Percentiles rank a stretch among this genome's conserved stretches.
These are phyloP conservation scores for Pochonia chlamydosporia DNA, from an alignment of 2,329 filamentous ascomycete species.

Conservation along the genomic window DNA sequence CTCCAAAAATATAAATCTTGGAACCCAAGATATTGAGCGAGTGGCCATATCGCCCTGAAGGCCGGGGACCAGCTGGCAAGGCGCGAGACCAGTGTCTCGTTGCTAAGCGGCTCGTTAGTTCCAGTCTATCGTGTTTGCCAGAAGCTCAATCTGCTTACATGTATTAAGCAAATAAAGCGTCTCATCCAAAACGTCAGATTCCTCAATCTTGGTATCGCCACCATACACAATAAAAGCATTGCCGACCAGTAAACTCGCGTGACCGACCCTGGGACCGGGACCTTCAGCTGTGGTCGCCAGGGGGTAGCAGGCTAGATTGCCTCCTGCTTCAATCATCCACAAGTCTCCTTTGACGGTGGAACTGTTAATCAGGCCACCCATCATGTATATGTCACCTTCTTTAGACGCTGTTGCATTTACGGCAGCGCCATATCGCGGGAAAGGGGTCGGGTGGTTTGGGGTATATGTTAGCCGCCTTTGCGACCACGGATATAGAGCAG, in stretches of 20 bases:
- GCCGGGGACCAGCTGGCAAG: slow-evolving; percentile 77
- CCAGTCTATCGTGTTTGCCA: neutral
- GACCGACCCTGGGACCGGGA: slow-evolving; percentile 88
- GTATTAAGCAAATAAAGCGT: slow-evolving; percentile 96
- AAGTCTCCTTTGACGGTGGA: slow-evolving; percentile 94
- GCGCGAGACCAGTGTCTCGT: slow-evolving; percentile 97
- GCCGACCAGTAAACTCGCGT: slow-evolving; percentile 88
- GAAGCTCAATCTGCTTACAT: slow-evolving; percentile 55
- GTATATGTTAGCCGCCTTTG: slow-evolving; percentile 84
- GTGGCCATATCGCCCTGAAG: slow-evolving; percentile 89
- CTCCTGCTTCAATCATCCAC: slow-evolving; percentile 93
- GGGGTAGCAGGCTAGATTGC: slow-evolving; percentile 84
- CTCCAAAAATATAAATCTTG: slow-evolving; percentile 95
- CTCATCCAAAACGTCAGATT: slow-evolving; percentile 85
- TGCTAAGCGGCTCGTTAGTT: slow-evolving; percentile 46
- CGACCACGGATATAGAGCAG: slow-evolving; percentile 92
- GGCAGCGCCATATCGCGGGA: slow-evolving; percentile 93
- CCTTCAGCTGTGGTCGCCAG: slow-evolving; percentile 89
- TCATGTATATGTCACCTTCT: slow-evolving; percentile 94
- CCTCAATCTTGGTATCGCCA: slow-evolving; percentile 95
- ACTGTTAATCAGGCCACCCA: slow-evolving; percentile 93
- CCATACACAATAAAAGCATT: slow-evolving; percentile 99
- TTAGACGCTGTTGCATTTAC: slow-evolving; percentile 91
- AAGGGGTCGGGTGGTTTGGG: slow-evolving; percentile 75
- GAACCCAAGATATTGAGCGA: slow-evolving; percentile 94